Conservation (phyloP, 352 stramenopile species). For the Phytopythium ostracodes region DNA sequence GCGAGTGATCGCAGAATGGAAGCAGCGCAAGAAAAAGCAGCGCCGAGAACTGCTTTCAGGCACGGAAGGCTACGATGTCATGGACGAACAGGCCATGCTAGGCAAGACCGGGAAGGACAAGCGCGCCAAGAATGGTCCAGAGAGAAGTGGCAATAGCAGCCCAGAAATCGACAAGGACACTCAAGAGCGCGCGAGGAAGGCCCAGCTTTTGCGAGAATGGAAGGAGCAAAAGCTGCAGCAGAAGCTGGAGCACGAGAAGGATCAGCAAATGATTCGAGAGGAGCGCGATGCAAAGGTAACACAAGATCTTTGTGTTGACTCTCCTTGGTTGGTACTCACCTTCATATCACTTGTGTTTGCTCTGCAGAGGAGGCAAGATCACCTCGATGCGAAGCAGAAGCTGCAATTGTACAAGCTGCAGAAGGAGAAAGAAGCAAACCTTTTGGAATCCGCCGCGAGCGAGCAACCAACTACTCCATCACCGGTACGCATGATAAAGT, state of each 20-base stretch:
- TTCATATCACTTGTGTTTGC: constrained; percentile 4
- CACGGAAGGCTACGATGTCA: constrained; percentile 2
- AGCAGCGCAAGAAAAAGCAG: constrained; percentile 39
- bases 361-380: constrained; percentile 43
- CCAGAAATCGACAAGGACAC: background rate
- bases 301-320: background rate
- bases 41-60: constrained; percentile 18
- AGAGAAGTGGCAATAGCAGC: constrained; percentile 1
- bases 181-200: constrained; percentile 23
- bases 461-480: constrained; percentile 17
- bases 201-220: constrained; percentile 32
- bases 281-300: constrained; percentile 27
- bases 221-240: constrained; percentile 39
- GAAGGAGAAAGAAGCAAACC: constrained; percentile 63
- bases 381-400: constrained; percentile 74
- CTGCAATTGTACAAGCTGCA: constrained; percentile 66
- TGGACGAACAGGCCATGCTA: constrained; percentile 1
- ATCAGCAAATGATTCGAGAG: constrained; percentile 38
- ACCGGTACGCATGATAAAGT: constrained; percentile 18
- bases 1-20: constrained; percentile 51
- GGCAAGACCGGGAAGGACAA: background rate
- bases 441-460: constrained; percentile 10
- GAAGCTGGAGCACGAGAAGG: constrained; percentile 22
- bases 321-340: background rate
- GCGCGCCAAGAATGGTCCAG: background rate